Base-by-base conservation (phyloP, 371 early-diverging fungal genomes). In the Mucor sp. region DNA sequence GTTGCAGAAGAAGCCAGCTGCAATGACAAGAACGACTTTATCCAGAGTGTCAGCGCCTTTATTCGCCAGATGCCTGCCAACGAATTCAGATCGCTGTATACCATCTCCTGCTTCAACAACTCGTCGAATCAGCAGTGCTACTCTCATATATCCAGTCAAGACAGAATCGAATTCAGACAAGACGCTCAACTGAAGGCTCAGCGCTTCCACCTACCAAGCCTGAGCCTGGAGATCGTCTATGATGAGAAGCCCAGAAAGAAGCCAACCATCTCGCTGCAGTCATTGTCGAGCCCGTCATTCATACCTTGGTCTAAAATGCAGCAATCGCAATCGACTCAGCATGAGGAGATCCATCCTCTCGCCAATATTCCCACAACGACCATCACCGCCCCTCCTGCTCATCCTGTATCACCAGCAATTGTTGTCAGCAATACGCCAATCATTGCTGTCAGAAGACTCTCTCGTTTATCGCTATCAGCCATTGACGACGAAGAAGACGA, bases 171-270 rank as follows among this genome's bases (percentile, higher is more conserved):
- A 61, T 86, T 84, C 53, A 72, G 72, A 23, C 62, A 69, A 30
- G 71, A 74, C 6, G 80, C 84, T 19, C 78, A 78, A 6, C 71
- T 86, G 32, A 78, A 81, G 43, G 71, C 77, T 23, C 66, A 77
- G 39, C 74, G 74, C 44, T 86, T 81, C 60, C 71, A 77, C 30
- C 75, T 74, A 5, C 64, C 74, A 9, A 63, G 66, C 15, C 64
- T 82, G 9, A 63, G 61, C 6, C 17, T 73, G 12, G 72, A 81
- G 11, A 79, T 81, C 6, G 77, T 86, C 39, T 76, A 75, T 55
- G 80, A 82, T 33, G 79, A 74, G 35, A 70, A 72, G 0, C 69
- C 72, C 37, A 63, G n/a, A 17, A 65, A 37, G 60, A 58, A 68
- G 41, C 50, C 55, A 17, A 12, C 58, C 11, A 50, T 50, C 43